Conservation (phyloP, 345 rosid genomes). For the Litchi chinensis region DNA sequence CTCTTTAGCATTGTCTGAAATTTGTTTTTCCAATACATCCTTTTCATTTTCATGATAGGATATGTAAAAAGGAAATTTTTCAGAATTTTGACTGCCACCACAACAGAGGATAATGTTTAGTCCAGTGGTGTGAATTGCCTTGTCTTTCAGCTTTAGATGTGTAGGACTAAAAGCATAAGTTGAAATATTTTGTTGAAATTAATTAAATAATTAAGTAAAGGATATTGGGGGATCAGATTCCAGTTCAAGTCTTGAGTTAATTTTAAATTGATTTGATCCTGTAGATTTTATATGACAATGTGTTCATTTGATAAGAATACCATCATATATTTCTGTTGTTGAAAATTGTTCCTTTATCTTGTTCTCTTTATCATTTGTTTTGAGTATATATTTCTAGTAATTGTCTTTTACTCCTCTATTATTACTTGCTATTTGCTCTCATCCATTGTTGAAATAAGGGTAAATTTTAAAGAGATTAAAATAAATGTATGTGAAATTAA, state of each 20-base stretch:
- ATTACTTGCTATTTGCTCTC: too few relatives aligned
- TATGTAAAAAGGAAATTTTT: constrained; percentile 31
- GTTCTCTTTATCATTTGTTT: too few relatives aligned
- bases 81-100: constrained; percentile 27
- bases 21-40: constrained; percentile 23
- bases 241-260: not conserved
- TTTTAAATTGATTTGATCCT: too few relatives aligned
- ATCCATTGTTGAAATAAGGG: too few relatives aligned
- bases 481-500: too few relatives aligned
- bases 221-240: constrained; percentile 14
- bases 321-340: not conserved
- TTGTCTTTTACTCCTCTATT: too few relatives aligned
- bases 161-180: constrained; percentile 25
- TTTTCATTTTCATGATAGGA: constrained; percentile 34
- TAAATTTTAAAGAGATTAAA: too few relatives aligned
- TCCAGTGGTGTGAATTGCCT: constrained; percentile 27
- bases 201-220: constrained; percentile 12
- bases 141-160: constrained; percentile 30
- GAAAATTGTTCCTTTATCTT: not conserved
- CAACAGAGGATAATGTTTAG: constrained; percentile 16
- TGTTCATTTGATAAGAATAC: too few relatives aligned
- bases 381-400: too few relatives aligned
- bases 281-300: not conserved
- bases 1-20: constrained; percentile 28
- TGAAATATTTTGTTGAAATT: constrained; percentile 21